These are phyloP conservation scores for Cyclotella atomus DNA, from an alignment of 108 stramenopile genomes.

Conservation along the genomic window DNA sequence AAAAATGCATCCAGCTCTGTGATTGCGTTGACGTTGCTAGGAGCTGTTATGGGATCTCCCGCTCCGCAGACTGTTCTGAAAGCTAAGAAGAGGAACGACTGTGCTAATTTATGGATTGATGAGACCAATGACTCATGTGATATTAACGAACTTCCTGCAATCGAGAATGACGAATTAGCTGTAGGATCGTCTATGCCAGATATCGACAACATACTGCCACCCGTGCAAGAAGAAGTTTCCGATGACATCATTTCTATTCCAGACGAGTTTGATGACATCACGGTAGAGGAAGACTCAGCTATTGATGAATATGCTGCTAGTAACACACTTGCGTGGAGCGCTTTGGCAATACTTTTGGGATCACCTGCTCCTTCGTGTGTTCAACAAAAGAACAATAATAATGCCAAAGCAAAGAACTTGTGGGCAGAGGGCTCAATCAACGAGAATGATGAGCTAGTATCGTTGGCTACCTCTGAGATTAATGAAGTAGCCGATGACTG, in stretches of 20 bases:
- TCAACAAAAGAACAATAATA: neutral
- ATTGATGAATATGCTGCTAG: neutral
- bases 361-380: slow-evolving; percentile 13
- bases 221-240: neutral
- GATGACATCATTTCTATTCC: neutral
- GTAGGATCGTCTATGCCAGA: neutral
- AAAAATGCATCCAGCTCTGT: neutral
- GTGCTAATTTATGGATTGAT: neutral
- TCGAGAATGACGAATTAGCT: neutral
- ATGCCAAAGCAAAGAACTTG: neutral
- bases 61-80: slow-evolving; percentile 4
- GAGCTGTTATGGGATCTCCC: slow-evolving; percentile 13
- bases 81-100: neutral
- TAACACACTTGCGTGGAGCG: slow-evolving; percentile 1
- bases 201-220: neutral
- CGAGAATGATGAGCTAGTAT: slow-evolving; percentile 5
- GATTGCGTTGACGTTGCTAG: slow-evolving; percentile 10
- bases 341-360: neutral
- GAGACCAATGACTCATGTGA: neutral
- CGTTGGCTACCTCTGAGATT: neutral
- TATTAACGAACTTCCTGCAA: neutral
- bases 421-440: neutral
- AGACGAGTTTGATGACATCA: neutral
- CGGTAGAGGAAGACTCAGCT: neutral
- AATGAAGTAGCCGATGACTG: neutral